Evolutionary conservation across 2,329 filamentous ascomycete species (phyloP).

Genomic region (Moelleriella libera): DNA sequence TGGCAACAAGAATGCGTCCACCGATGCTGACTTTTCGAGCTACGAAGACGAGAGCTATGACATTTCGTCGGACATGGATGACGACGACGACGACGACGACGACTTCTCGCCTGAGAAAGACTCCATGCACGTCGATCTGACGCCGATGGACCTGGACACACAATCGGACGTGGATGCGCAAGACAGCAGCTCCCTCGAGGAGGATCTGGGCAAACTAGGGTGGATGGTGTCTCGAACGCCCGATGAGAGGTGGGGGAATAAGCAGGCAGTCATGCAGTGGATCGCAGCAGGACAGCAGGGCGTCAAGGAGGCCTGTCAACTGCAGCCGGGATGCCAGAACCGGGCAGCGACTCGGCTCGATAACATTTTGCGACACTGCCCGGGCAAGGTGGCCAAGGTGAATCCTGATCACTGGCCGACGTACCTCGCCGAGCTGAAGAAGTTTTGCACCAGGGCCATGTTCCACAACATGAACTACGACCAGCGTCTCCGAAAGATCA

Average conservation of each 20-base stretch:
- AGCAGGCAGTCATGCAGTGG: not conserved
- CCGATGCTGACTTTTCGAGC: not conserved
- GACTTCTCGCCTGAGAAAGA: not conserved
- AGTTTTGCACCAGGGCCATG: slow-evolving; percentile 5
- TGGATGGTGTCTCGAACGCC: not conserved
- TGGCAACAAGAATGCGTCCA: no score
- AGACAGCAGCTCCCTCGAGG: not conserved
- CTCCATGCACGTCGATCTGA: no score
- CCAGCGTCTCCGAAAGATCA: slow-evolving; percentile 10
- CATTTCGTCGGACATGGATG: not conserved
- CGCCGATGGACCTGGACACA: not conserved
- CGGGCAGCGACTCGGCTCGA: not conserved
- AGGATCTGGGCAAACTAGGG: not conserved
- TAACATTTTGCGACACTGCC: not conserved
- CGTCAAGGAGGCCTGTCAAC: not conserved
- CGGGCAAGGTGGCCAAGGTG: not conserved
- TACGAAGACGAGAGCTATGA: not conserved
- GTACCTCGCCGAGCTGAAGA: slow-evolving; percentile 11
- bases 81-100: not conserved
- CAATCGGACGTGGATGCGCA: not conserved
- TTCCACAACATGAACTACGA: slow-evolving; percentile 7
- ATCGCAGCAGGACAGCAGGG: slow-evolving; percentile 7
- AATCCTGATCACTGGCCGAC: slow-evolving; percentile 5
- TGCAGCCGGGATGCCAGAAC: not conserved
- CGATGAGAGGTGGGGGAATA: not conserved